These are phyloP conservation scores for Pichia gijzeniarum DNA, from an alignment of 805 yeast genomes.

Conservation along the genomic window DNA sequence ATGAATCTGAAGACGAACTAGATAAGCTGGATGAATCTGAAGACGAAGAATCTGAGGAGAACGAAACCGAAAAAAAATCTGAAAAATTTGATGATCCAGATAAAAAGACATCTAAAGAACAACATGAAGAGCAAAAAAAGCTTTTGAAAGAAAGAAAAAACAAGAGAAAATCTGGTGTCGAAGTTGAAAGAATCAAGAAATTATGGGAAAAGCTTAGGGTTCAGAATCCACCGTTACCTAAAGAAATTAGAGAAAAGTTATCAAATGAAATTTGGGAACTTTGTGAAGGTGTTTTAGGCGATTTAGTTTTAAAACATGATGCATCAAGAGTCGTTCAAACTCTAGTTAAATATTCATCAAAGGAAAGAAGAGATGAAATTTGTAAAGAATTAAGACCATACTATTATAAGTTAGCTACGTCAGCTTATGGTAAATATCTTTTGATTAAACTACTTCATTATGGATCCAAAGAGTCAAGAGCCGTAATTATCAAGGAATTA, in stretches of 20 bases:
- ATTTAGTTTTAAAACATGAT: constrained; percentile 90
- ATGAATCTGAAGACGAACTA: constrained; percentile 22
- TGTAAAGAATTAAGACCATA: constrained; percentile 65
- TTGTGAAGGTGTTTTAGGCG: constrained; percentile 68
- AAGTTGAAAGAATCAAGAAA: constrained; percentile 76
- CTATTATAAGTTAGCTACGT: constrained; percentile 77
- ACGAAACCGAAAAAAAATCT: constrained; percentile 22
- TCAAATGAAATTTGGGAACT: constrained; percentile 82
- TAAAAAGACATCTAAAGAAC: constrained; percentile 51
- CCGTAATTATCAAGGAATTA: constrained; percentile 68
- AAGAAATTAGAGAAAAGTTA: constrained; percentile 66
- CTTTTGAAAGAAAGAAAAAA: constrained; percentile 76
- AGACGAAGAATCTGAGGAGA: constrained; percentile 25
- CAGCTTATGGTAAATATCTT: constrained; percentile 89
- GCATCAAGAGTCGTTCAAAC: constrained; percentile 96
- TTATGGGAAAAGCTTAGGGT: constrained; percentile 91
- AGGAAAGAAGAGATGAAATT: constrained; percentile 68
- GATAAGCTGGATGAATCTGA: constrained; percentile 26
- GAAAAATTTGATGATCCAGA: constrained; percentile 22
- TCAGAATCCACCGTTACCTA: constrained; percentile 74
- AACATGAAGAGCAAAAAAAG: constrained; percentile 78
- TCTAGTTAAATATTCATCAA: constrained; percentile 75
- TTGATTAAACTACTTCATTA: constrained; percentile 85
- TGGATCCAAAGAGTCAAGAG: constrained; percentile 79
- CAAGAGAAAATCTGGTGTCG: constrained; percentile 79